Conservation (phyloP, 495 filamentous ascomycete genomes). For the Lepidopterella palustris region DNA sequence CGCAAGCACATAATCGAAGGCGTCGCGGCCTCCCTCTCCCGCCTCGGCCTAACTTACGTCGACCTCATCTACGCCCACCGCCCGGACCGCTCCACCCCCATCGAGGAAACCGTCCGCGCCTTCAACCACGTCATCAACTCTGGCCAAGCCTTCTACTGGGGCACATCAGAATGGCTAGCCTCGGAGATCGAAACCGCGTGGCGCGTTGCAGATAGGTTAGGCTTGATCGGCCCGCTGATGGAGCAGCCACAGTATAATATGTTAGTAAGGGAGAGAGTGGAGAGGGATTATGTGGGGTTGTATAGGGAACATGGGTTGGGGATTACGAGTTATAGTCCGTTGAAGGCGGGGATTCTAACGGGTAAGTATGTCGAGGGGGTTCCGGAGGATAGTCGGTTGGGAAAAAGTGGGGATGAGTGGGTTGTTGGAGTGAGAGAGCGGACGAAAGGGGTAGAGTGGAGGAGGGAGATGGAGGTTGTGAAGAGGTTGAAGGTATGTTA, state of each 20-base stretch:
- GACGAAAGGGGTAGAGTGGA: constrained; percentile 41
- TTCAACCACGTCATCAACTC: constrained; percentile 76
- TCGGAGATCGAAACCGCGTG: constrained; percentile 74
- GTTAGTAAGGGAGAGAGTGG: constrained; percentile 64
- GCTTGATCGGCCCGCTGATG: constrained; percentile 72
- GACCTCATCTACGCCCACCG: constrained; percentile 83
- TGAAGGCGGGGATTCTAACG: constrained; percentile 66
- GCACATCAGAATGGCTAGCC: constrained; percentile 80
- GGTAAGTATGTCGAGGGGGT: constrained; percentile 76
- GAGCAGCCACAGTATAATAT: constrained; percentile 87
- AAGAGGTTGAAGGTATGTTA: constrained; percentile 21
- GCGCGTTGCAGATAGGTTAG: constrained; percentile 62
- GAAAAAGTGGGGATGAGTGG: constrained; percentile 43
- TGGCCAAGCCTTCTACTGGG: constrained; percentile 85
- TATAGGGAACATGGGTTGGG: constrained; percentile 61
- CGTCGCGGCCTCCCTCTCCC: constrained; percentile 54
- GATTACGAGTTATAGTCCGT: constrained; percentile 65
- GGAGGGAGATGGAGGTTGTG: constrained; percentile 42
- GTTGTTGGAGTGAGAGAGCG: constrained; percentile 43
- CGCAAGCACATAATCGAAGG: constrained; percentile 81
- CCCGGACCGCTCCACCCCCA: constrained; percentile 73
- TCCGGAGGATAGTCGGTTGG: constrained; percentile 51
- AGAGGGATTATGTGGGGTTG: constrained; percentile 62
- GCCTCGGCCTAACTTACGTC: constrained; percentile 68
- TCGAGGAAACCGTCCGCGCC: constrained; percentile 78